Conservation (phyloP, 2,329 filamentous ascomycete genomes). For the Leptosphaerulina australis region DNA sequence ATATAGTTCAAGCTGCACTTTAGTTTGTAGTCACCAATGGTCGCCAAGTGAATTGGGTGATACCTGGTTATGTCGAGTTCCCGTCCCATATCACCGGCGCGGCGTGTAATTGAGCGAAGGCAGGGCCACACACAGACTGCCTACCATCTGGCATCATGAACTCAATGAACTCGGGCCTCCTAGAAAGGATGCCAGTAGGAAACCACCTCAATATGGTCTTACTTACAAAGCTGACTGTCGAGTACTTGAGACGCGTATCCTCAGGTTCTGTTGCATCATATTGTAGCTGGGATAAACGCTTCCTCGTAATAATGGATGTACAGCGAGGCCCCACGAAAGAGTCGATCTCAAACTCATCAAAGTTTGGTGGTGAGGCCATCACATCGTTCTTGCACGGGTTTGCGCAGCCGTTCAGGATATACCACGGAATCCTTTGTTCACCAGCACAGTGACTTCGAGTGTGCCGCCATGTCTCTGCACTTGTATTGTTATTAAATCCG, state of each 20-base stretch:
- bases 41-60: slow-evolving; percentile 3
- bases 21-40: neutral
- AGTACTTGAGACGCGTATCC: no score
- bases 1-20: slow-evolving; percentile 3
- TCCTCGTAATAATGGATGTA: neutral
- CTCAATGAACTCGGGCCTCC: neutral
- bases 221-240: neutral
- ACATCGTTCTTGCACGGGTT: neutral
- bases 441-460: neutral
- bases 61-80: slow-evolving; percentile 12
- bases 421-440: neutral
- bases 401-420: neutral
- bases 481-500: no score
- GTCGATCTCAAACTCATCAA: neutral
- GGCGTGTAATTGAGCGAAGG: neutral
- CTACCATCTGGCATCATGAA: neutral
- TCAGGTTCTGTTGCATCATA: no score
- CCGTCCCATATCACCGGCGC: slow-evolving; percentile 15
- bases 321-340: neutral
- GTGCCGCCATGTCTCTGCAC: no score
- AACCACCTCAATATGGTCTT: neutral
- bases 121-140: neutral
- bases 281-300: no score
- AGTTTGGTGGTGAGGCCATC: neutral
- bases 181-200: neutral